Evolutionary conservation across 768 basidiomycete species (phyloP), one percentile per base, ranked within the genome.

Genomic region (Multifurca ochricompacta): DNA sequence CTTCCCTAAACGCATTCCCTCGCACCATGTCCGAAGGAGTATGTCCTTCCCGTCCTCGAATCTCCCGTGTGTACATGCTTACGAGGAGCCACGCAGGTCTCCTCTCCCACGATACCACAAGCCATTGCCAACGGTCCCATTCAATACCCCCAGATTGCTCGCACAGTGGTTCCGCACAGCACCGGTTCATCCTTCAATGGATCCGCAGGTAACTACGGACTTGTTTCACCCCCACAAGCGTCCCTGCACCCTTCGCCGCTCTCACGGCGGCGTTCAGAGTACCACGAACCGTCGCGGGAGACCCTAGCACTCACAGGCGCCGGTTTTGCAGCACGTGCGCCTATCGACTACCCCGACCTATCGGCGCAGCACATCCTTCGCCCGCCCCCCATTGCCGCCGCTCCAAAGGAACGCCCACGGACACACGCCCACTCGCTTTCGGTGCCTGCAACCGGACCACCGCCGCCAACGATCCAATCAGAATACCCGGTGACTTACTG

Each of bases 401-500:
- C 85, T 1, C 77, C 85, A 28, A 87, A 90, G 60, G 89, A 92
- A 60, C 74, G 89, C 32, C 82, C 83, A 23, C 72, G 77, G n/a
- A 64, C 52, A 40, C 69, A 74, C 48, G 56, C 62, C 3, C 72
- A 75, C 3, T 64, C 75, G 62, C 64, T 68, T 64, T 58, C 68
- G 61, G 30, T 65, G 61, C 47, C 69, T 59, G 53, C 62, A 50
- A 56, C 65, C 8, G 72, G 70, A 16, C 83, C 85, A 0, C 77
- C 71, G 56, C 78, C 81, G 2, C 87, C 87, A 16, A 77, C 79
- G 23, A 86, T 89, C 59, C 69, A 70, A 27, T 83, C 80, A n/a
- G 82, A 85, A 42, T 93, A 88, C 65, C 86, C 88, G 4, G 83
- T 91, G 19, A 75, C 75, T 5, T 94, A 87, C 67, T 97, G 93